phyloP scores from a whole-genome alignment of 495 filamentous ascomycete genomes.

The Trichoderma virens region DNA sequence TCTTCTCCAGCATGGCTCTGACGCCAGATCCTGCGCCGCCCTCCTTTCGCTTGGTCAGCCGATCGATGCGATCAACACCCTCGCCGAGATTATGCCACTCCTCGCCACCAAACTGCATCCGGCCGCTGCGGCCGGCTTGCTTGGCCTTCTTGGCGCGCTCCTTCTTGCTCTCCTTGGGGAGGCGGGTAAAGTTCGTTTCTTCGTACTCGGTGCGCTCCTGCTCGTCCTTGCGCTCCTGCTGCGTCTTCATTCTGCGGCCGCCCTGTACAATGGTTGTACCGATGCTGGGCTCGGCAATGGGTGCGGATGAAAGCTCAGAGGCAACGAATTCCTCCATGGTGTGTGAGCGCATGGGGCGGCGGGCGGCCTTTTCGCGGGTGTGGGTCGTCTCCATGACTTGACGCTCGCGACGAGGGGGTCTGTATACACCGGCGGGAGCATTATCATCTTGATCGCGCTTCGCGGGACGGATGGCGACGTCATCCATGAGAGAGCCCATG shows the following conservation, averaged over 20 bases:
- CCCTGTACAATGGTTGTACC: slow-evolving; percentile 69
- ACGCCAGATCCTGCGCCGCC: slow-evolving; percentile 42
- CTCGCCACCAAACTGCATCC: slow-evolving; percentile 68
- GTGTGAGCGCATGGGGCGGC: slow-evolving; percentile 54
- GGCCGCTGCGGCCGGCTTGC: slow-evolving; percentile 29
- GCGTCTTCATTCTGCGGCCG: slow-evolving; percentile 66
- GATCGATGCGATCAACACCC: slow-evolving; percentile 68
- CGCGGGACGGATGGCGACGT: slow-evolving; percentile 24
- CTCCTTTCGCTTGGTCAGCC: slow-evolving; percentile 55
- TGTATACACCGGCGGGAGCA: slow-evolving; percentile 51
- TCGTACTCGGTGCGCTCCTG: slow-evolving; percentile 69
- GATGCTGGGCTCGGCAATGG: slow-evolving; percentile 71
- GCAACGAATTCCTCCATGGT: slow-evolving; percentile 81
- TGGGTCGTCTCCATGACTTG: slow-evolving; percentile 55
- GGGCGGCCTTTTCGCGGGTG: slow-evolving; percentile 47
- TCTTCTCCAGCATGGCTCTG: slow-evolving; percentile 63
- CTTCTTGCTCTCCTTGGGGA: slow-evolving; percentile 77
- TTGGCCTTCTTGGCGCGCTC: slow-evolving; percentile 48
- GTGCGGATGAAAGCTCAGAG: slow-evolving; percentile 69
- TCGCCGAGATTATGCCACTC: slow-evolving; percentile 74
- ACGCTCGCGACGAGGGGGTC: slow-evolving; percentile 75
- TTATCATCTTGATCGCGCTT: slow-evolving; percentile 18
- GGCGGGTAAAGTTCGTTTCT: slow-evolving; percentile 75
- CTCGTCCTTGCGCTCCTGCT: slow-evolving; percentile 61
- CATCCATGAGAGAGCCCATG: slow-evolving; percentile 37